phyloP scores from a whole-genome alignment of 345 rosid genomes.

The Carallia pectinifolia region DNA sequence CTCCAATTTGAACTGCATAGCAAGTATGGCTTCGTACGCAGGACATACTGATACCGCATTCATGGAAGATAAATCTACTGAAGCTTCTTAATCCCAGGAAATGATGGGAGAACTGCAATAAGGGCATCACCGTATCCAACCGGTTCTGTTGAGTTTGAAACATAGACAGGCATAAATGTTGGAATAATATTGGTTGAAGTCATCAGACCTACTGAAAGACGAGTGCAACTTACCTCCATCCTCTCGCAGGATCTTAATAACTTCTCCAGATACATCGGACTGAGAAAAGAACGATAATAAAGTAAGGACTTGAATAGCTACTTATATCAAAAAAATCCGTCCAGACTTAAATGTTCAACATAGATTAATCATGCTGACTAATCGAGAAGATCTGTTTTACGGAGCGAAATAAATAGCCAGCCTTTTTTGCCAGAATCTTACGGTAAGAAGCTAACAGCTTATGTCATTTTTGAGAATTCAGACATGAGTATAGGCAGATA shows the following conservation, averaged over 20 bases:
- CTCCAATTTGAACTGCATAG: neutral
- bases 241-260: slow-evolving; percentile 64
- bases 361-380: neutral
- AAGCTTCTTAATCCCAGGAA: slow-evolving; percentile 91
- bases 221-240: slow-evolving; percentile 65
- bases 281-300: slow-evolving; percentile 30
- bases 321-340: too few species aligned
- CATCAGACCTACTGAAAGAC: neutral
- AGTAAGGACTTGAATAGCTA: neutral
- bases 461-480: too few species aligned
- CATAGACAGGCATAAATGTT: neutral
- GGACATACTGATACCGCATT: neutral
- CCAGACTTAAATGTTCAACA: neutral
- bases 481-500: too few species aligned
- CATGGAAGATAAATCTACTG: slow-evolving; percentile 34
- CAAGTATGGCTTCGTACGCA: neutral
- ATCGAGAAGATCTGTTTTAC: neutral
- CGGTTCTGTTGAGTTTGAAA: slow-evolving; percentile 52
- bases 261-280: slow-evolving; percentile 81
- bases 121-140: slow-evolving; percentile 88
- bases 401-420: too few species aligned
- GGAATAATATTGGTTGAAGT: neutral
- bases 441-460: too few species aligned
- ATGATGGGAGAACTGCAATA: slow-evolving; percentile 75
- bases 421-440: too few species aligned